These are phyloP conservation scores for Tolypocladium paradoxum DNA, from an alignment of 2,329 filamentous ascomycete genomes.

Conservation along the genomic window DNA sequence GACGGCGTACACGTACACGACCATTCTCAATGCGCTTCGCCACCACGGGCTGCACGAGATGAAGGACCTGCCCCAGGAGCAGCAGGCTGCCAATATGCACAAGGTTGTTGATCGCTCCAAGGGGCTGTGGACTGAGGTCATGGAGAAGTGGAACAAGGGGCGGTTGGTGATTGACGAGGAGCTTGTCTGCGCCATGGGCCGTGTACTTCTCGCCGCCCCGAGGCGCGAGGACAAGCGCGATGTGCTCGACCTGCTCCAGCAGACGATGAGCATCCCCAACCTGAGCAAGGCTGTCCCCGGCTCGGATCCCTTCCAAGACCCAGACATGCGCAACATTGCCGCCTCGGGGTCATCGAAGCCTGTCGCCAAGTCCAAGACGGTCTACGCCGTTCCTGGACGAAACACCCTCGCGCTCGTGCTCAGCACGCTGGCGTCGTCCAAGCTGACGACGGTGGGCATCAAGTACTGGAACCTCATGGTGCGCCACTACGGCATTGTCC, in stretches of 20 bases:
- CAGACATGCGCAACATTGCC: slow-evolving; percentile 11
- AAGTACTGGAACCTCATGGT: slow-evolving; percentile 73
- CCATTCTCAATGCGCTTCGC: slow-evolving; percentile 68
- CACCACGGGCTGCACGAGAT: slow-evolving; percentile 14
- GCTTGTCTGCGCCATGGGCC: slow-evolving; percentile 72
- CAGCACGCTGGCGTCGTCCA: slow-evolving; percentile 48
- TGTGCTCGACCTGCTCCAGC: slow-evolving; percentile 64
- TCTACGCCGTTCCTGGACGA: slow-evolving; percentile 33
- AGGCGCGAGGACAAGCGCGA: slow-evolving; percentile 53
- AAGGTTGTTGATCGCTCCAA: slow-evolving; percentile 55
- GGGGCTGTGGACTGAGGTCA: slow-evolving; percentile 70
- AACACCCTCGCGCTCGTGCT: slow-evolving; percentile 62
- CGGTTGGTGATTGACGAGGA: slow-evolving; percentile 64
- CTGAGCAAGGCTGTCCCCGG: slow-evolving; percentile 22
- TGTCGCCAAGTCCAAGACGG: slow-evolving; percentile 7
- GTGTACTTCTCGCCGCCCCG: slow-evolving; percentile 57
- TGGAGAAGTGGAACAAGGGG: slow-evolving; percentile 64
- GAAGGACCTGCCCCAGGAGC: slow-evolving; percentile 15
- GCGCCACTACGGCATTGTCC: slow-evolving; percentile 46
- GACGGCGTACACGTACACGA: slow-evolving; percentile 65
- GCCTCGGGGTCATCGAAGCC: slow-evolving; percentile 1
- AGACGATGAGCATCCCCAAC: slow-evolving; percentile 68
- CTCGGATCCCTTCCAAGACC: slow-evolving; percentile 9
- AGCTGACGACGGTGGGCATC: slow-evolving; percentile 49
- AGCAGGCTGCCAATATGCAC: slow-evolving; percentile 22